Evolutionary conservation across 306 rosid species (phyloP), one percentile per base, ranked within the genome.

Genomic region (Rosa lucieae): DNA sequence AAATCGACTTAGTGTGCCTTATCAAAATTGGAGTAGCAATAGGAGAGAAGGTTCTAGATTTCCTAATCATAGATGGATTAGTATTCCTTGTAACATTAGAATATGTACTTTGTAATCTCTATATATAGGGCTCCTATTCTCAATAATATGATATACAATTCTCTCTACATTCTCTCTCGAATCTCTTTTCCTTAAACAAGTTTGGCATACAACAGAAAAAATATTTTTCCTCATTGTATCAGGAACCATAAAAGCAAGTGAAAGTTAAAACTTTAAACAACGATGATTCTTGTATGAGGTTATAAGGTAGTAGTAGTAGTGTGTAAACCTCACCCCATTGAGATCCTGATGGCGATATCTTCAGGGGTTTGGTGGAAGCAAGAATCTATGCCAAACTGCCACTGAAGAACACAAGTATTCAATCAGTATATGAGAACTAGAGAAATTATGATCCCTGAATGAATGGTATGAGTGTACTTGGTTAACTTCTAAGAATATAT

Each of bases 271-370:
- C 56, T 51, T 51, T 49, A 10, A 4, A 5, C 10, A 56, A 58
- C 26, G 11, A 55, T 0, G 40, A 77, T 39, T n/a, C 70, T 23
- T 17, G 29, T 67, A 67, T 82, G 11, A 21, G 18, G 39, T 26
- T 26, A 26, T 58, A n/a, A 32, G 39, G 5, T 51, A 46, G 23
- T 9, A 14, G 29, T 9, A 14, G 29, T 69, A 21, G 68, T 7
- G 56, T 23, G 56, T 26, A 43, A 15, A 59, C 70, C 70, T 75
- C 73, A 90, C 97, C 97, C 96, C 81, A 68, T 66, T 78, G 91
- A 77, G 70, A 89, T 10, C 82, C 91, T 89, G 67, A 92, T 82
- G 80, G 20, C 95, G 10, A 85, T 65, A 44, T 84, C 88, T 82
- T 12, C 85, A 8, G 70, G 73, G 56, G 37, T 58, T 12, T 32